These are phyloP conservation scores for Trichophaea hybrida DNA, from an alignment of 2,329 filamentous ascomycete species.

Conservation along the genomic window DNA sequence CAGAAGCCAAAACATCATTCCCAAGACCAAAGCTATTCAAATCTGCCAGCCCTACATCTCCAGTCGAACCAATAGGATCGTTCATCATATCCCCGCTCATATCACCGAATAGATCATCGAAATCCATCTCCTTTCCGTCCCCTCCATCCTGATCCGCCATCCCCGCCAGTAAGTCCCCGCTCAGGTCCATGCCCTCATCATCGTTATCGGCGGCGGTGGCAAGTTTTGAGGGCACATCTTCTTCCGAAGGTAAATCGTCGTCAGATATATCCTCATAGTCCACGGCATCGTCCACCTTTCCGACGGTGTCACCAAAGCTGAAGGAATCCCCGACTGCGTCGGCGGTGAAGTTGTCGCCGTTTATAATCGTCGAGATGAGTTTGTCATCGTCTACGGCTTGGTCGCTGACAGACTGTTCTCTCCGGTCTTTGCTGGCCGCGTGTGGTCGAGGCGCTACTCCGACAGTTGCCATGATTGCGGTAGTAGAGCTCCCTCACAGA, in stretches of 20 bases:
- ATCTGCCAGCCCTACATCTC: background rate
- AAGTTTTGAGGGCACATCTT: constrained; percentile 34
- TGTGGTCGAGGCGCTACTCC: background rate
- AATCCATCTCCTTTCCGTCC: constrained; percentile 30
- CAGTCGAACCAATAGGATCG: constrained; percentile 1
- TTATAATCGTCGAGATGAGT: background rate
- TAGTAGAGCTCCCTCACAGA: background rate
- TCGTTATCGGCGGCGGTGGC: constrained; percentile 31
- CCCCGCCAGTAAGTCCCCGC: constrained; percentile 20
- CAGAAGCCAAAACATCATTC: constrained; percentile 12
- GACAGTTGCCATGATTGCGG: background rate
- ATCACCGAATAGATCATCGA: constrained; percentile 39
- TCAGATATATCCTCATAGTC: constrained; percentile 88
- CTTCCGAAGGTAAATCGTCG: constrained; percentile 75
- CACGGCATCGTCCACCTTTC: constrained; percentile 83
- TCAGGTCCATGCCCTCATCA: constrained; percentile 31
- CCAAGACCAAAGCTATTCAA: background rate
- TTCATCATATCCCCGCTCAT: constrained; percentile 17
- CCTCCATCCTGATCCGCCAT: constrained; percentile 11
- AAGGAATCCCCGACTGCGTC: constrained; percentile 8
- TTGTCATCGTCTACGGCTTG: background rate
- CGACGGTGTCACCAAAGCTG: constrained; percentile 39
- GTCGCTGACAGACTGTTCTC: background rate
- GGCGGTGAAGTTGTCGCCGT: background rate
- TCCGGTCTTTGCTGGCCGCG: background rate